Percentiles rank a stretch among this genome's conserved stretches.
Conservation (phyloP, 73 alveolate species). For the Paramecium sexaurelia region DNA sequence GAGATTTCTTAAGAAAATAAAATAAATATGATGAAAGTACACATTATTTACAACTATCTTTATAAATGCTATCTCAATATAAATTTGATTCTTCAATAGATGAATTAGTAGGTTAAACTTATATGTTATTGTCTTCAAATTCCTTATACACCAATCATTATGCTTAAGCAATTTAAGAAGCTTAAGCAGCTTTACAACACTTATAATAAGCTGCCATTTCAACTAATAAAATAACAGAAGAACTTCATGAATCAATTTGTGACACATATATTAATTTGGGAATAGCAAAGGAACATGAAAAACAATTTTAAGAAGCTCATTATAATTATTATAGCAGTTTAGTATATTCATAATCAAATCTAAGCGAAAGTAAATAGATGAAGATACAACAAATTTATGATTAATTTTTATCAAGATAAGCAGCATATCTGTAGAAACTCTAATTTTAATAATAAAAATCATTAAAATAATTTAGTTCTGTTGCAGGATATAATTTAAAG, state of each 20-base stretch:
- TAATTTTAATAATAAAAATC: not conserved
- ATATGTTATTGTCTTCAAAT: not conserved
- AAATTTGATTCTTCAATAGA: not conserved
- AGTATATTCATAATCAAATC: slow-evolving; percentile 39
- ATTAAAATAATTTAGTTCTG: not conserved
- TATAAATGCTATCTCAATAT: not conserved
- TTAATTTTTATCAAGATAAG: slow-evolving; percentile 57
- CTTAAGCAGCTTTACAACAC: not conserved
- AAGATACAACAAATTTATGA: slow-evolving; percentile 22
- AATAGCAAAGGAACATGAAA: slow-evolving; percentile 47
- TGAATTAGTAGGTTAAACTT: slow-evolving; percentile 42
- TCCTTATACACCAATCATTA: not conserved
- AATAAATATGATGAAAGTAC: slow-evolving; percentile 32
- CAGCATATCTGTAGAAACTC: slow-evolving; percentile 15
- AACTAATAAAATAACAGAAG: not conserved
- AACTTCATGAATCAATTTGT: not conserved
- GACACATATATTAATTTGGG: slow-evolving; percentile 50
- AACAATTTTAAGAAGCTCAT: slow-evolving; percentile 46
- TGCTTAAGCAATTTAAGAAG: slow-evolving; percentile 39
- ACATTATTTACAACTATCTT: not conserved
- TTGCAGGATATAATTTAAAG: not conserved
- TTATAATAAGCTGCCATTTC: slow-evolving; percentile 19
- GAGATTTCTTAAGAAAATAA: slow-evolving; percentile 17
- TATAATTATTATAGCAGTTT: slow-evolving; percentile 44
- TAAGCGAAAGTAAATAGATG: not conserved